Percentiles rank a stretch among this genome's conserved stretches.
Evolutionary conservation across 805 yeast genomes (phyloP).

Genomic region (Dipodascus geniculatus): DNA sequence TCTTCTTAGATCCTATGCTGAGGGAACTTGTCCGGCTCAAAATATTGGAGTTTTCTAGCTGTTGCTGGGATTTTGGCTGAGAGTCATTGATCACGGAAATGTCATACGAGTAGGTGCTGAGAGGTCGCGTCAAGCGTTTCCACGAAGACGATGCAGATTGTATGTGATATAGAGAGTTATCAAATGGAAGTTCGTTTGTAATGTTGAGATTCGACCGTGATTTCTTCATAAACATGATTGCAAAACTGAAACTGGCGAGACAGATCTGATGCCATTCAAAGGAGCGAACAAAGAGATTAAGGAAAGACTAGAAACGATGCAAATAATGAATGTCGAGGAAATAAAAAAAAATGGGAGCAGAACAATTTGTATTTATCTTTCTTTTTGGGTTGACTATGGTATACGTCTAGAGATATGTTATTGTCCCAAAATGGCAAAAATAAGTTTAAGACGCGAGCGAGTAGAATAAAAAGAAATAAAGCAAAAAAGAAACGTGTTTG

Average conservation of each 20-base stretch:
- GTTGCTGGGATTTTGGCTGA: neutral
- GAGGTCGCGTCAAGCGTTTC: neutral
- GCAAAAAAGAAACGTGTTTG: neutral
- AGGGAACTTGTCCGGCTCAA: neutral
- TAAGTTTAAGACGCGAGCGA: neutral
- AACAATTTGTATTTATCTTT: neutral
- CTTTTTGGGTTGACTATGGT: neutral
- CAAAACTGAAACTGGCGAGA: neutral
- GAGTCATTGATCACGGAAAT: neutral
- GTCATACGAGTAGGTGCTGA: neutral
- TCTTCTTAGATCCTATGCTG: neutral
- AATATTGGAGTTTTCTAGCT: neutral
- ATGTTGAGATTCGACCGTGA: neutral
- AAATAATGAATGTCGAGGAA: neutral
- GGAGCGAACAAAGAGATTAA: neutral
- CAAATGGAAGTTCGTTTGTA: neutral
- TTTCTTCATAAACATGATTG: neutral
- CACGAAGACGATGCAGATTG: constrained; percentile 1
- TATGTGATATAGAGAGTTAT: neutral
- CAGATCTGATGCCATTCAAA: neutral
- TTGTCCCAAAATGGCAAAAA: neutral
- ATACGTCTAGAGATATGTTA: neutral
- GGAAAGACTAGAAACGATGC: neutral
- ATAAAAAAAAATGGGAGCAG: neutral
- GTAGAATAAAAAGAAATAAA: neutral